Percentiles rank a stretch among this genome's conserved stretches.
Conservation (phyloP, 768 basidiomycete genomes). For the Tephrocybe sp. region DNA sequence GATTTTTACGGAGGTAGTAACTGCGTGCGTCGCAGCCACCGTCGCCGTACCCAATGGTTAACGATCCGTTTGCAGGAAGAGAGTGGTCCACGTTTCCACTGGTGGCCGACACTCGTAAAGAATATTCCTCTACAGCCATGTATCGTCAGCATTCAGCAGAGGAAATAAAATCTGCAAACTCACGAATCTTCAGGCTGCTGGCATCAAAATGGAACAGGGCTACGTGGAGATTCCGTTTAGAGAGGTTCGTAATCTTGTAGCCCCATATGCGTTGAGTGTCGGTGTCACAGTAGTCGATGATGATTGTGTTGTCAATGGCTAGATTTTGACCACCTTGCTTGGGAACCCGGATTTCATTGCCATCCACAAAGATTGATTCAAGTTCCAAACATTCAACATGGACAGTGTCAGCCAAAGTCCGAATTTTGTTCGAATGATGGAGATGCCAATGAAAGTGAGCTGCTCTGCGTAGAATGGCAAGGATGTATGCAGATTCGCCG, state of each 20-base stretch:
- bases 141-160: too few species aligned
- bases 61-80: too few species aligned
- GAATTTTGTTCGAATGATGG: too few species aligned
- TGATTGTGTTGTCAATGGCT: neutral
- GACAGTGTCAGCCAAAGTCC: neutral
- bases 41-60: too few species aligned
- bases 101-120: too few species aligned
- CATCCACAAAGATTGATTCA: neutral
- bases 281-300: neutral
- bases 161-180: neutral
- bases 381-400: neutral
- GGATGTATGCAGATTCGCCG: too few species aligned
- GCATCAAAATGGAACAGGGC: neutral
- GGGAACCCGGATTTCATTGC: neutral
- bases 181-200: constrained; percentile 1
- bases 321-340: neutral
- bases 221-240: neutral
- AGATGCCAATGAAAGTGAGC: too few species aligned
- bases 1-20: too few species aligned
- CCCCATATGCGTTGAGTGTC: neutral
- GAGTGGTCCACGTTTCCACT: too few species aligned
- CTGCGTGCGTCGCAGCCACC: too few species aligned
- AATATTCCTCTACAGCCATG: too few species aligned
- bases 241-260: neutral
- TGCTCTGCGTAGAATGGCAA: too few species aligned